Conservation (phyloP, 2,329 filamentous ascomycete species). For the Fusarium setosum region DNA sequence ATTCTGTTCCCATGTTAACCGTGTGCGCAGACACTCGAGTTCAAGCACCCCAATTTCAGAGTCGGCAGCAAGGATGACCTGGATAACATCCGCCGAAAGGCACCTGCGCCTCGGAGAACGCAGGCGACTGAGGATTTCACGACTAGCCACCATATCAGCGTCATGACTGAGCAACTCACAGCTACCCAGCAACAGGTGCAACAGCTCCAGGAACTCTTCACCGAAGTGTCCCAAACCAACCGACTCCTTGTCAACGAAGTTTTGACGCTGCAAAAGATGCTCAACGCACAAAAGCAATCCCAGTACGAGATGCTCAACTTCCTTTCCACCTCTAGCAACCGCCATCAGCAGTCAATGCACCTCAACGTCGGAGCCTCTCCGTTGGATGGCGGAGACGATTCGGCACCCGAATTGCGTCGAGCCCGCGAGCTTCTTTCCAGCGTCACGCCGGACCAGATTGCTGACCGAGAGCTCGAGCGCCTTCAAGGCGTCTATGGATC, state of each 20-base stretch:
- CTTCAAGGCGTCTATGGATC: slow-evolving; percentile 66
- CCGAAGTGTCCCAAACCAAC: slow-evolving; percentile 77
- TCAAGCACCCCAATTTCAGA: slow-evolving; percentile 96
- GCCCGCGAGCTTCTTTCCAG: slow-evolving; percentile 67
- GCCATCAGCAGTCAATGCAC: slow-evolving; percentile 49
- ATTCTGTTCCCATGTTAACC: slow-evolving; percentile 15
- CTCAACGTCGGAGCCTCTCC: slow-evolving; percentile 51
- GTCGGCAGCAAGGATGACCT: slow-evolving; percentile 95
- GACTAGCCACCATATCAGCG: slow-evolving; percentile 87
- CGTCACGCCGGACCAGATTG: slow-evolving; percentile 62
- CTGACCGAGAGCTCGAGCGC: slow-evolving; percentile 66
- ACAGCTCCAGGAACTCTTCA: slow-evolving; percentile 84
- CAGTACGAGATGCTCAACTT: slow-evolving; percentile 68
- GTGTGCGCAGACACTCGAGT: slow-evolving; percentile 71
- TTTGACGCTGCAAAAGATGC: slow-evolving; percentile 68
- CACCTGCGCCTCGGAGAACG: slow-evolving; percentile 86
- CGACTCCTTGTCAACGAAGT: slow-evolving; percentile 72
- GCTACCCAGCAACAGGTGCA: slow-evolving; percentile 95
- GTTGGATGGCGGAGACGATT: slow-evolving; percentile 58
- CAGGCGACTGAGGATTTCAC: slow-evolving; percentile 76
- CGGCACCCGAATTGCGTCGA: slow-evolving; percentile 64
- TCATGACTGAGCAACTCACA: slow-evolving; percentile 87
- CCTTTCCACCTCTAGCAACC: slow-evolving; percentile 58
- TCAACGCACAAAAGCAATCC: slow-evolving; percentile 68
- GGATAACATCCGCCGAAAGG: slow-evolving; percentile 96